phyloP scores from a whole-genome alignment of 139 green algal species.

The Closterium sp. region DNA sequence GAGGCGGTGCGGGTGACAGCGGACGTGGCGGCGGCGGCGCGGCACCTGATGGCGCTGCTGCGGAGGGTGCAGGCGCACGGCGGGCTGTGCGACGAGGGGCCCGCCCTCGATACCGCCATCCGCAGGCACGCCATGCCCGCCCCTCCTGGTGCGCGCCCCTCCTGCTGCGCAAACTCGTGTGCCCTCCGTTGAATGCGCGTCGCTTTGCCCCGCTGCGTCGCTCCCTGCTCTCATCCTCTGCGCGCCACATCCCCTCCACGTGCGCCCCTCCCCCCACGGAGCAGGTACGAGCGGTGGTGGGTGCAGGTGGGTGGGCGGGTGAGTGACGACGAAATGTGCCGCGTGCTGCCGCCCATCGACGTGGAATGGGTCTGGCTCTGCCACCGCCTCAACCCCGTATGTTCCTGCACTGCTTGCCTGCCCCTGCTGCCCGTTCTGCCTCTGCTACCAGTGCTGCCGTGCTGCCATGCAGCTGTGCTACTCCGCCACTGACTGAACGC shows the following conservation, averaged over 20 bases:
- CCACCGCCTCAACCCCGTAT: constrained; percentile 9
- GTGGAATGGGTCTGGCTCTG: constrained; percentile 5
- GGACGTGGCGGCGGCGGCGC: constrained; percentile 1
- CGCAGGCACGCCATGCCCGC: neutral
- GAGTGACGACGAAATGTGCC: neutral
- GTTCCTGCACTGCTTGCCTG: neutral
- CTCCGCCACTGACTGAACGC: neutral
- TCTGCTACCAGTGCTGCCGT: neutral
- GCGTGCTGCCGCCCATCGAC: neutral
- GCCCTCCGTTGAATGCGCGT: neutral
- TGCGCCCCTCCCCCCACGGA: neutral
- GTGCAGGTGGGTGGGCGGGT: neutral
- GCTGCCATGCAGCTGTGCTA: neutral
- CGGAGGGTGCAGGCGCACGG: neutral
- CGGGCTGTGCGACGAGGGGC: neutral
- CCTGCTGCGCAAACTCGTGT: neutral
- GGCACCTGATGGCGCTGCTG: neutral
- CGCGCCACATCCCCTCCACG: neutral
- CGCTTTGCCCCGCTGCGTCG: too few relatives aligned
- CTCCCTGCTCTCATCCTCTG: too few relatives aligned
- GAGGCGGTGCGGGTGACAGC: neutral
- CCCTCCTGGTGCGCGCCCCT: neutral
- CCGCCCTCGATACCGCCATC: neutral
- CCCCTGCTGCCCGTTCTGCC: neutral
- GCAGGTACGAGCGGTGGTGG: neutral